Percentiles rank a stretch among this genome's conserved stretches.
Conservation (phyloP, 2,329 filamentous ascomycete genomes). For the Fusarium sarcochroum region DNA sequence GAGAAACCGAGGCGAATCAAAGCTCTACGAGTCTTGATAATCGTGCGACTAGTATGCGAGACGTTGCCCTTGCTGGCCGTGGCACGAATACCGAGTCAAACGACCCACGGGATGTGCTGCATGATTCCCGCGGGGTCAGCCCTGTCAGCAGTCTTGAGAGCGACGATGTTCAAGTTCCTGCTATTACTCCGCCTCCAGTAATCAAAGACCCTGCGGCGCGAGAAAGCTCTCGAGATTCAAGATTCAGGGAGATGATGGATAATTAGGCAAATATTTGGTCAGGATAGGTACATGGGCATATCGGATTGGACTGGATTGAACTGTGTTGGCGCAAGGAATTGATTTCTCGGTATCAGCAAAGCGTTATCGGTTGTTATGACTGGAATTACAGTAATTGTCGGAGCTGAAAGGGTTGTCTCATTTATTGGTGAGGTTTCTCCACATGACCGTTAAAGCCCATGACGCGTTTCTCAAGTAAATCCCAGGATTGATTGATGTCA, state of each 20-base stretch:
- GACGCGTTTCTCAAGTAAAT: conserved; percentile 6
- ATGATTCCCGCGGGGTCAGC: conserved; percentile 56
- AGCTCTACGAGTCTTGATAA: conserved; percentile 62
- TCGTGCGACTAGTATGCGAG: conserved; percentile 60
- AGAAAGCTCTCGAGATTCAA: conserved; percentile 67
- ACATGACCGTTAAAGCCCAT: not conserved
- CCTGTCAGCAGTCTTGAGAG: conserved; percentile 54
- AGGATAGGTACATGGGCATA: not conserved
- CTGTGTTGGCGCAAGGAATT: conserved; percentile 6
- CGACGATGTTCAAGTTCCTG: conserved; percentile 31
- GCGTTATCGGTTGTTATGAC: not conserved
- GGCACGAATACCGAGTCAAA: conserved; percentile 43
- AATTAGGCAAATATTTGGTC: conserved; percentile 31
- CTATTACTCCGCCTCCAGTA: conserved; percentile 57
- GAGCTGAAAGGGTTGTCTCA: not conserved
- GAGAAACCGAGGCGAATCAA: conserved; percentile 59
- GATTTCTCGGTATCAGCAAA: not conserved
- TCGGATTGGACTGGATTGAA: not conserved
- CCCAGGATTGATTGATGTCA: conserved; percentile 7
- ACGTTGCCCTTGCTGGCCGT: conserved; percentile 62
- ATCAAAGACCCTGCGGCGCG: conserved; percentile 53
- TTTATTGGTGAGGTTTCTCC: not conserved
- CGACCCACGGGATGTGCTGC: conserved; percentile 28
- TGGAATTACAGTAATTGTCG: not conserved
- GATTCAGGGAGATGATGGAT: conserved; percentile 70